Evolutionary conservation across 768 basidiomycete species (phyloP), one percentile per base, ranked within the genome.

Genomic region (Pholiota microspora): DNA sequence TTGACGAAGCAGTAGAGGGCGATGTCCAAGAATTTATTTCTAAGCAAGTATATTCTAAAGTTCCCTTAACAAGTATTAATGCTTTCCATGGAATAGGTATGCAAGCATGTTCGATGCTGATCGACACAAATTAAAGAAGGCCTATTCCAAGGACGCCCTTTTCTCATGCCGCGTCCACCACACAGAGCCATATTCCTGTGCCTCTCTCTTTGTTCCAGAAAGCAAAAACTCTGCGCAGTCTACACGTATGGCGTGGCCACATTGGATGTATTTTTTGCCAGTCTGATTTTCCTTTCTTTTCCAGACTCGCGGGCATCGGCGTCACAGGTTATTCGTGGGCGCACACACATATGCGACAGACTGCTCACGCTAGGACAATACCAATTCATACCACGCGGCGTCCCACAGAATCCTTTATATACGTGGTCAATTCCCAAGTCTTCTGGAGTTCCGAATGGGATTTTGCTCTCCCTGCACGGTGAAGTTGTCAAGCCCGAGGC

Each of bases 91-190:
- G 40, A 10, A 2, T 34, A 64, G 59, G 47, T 71, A 67, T 60
- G 68, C 28, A 34, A 50, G 32, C 31, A 21, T 61, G 0, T 71
- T 73, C 49, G 70, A 71, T 50, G 36, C 58, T 29, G 62, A 68
- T 45, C 60, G 64, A 0, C 51, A 60, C 2, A 56, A 52, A 18
- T 64, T 73, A 23, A 45, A 40, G 28, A 51, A 32, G 44, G 69
- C 68, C 12, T 73, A 71, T 38, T 58, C 68, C 3, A 58, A 62
- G 15, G 51, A 67, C 24, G 68, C 71, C 1, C 38, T 64, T 8
- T 65, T 73, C 48, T 68, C 70, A 15, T 65, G 59, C 38, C 61
- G 63, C 34, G 57, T 58, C 18, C 62, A 59, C 35, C 51, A 59
- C 34, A 45, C 59, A 9, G 38, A 58, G 52, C 49, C 54, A 38